These are phyloP conservation scores for Geosiphon pyriformis DNA, from an alignment of 192 early-diverging fungal species.

Conservation along the genomic window DNA sequence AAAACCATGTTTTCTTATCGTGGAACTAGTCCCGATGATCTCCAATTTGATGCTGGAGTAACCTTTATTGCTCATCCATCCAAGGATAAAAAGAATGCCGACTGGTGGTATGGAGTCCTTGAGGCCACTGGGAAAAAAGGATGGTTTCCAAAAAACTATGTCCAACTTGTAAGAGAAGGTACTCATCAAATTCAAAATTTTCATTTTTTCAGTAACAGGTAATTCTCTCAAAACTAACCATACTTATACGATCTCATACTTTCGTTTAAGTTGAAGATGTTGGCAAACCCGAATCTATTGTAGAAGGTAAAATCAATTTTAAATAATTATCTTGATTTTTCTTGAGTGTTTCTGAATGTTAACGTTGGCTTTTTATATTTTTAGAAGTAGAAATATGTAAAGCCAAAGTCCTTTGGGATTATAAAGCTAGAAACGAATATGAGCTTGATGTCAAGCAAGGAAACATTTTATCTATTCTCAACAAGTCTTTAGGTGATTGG, in stretches of 20 bases:
- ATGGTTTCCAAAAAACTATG: conserved; percentile 44
- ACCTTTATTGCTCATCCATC: conserved; percentile 33
- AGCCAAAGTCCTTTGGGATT: conserved; percentile 40
- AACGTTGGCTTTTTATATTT: neutral
- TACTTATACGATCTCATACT: too few relatives aligned
- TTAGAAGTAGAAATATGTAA: conserved; percentile 34
- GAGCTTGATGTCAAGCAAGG: conserved; percentile 61
- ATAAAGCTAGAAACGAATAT: conserved; percentile 38
- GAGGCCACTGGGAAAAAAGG: conserved; percentile 35
- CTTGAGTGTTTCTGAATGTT: too few relatives aligned
- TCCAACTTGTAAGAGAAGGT: conserved; percentile 35
- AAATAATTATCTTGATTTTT: too few relatives aligned
- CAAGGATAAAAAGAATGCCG: conserved; percentile 31
- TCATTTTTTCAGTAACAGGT: too few relatives aligned
- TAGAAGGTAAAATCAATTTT: too few relatives aligned
- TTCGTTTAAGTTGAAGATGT: too few relatives aligned
- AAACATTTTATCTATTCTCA: conserved; percentile 54
- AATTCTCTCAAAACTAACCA: too few relatives aligned
- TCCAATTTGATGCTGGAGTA: conserved; percentile 37
- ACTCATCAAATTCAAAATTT: too few relatives aligned
- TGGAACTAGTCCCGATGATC: conserved; percentile 34
- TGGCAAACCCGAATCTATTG: too few relatives aligned
- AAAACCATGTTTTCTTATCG: conserved; percentile 41
- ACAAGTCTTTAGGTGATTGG: conserved; percentile 43
- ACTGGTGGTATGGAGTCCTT: conserved; percentile 45